Evolutionary conservation across 2,329 filamentous ascomycete species (phyloP).

Genomic region (Fusarium pseudograminearum): DNA sequence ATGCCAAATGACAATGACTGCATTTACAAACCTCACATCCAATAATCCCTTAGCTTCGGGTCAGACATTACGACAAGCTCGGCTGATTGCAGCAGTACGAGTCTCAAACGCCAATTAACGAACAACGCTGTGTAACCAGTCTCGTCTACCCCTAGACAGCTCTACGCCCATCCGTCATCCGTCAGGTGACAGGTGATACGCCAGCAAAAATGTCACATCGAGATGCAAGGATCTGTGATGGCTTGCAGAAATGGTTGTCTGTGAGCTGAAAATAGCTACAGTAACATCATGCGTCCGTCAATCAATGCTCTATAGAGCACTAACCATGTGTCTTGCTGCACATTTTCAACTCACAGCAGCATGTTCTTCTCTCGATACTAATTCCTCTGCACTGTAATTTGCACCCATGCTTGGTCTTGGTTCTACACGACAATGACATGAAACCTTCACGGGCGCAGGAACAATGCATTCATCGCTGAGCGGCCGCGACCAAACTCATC

Average conservation of each 20-base stretch:
- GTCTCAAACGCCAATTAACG: conserved; percentile 23
- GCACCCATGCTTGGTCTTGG: background rate
- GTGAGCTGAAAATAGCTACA: conserved; percentile 30
- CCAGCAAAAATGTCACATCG: conserved; percentile 12
- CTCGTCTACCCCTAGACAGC: conserved; percentile 3
- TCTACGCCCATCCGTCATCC: conserved; percentile 19
- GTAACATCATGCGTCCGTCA: conserved; percentile 17
- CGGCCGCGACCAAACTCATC: background rate
- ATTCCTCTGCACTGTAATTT: background rate
- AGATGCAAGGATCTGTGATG: conserved; percentile 28
- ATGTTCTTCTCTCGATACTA: background rate
- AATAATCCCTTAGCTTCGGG: background rate
- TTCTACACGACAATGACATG: background rate
- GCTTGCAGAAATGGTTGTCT: conserved; percentile 31
- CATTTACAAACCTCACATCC: conserved; percentile 5
- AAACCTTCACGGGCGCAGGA: background rate
- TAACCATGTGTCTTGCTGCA: background rate
- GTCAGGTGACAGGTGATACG: conserved; percentile 32
- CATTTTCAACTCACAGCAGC: background rate
- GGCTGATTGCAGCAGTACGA: conserved; percentile 28
- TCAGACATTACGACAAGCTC: conserved; percentile 3
- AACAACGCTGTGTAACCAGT: conserved; percentile 18
- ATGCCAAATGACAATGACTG: conserved; percentile 10
- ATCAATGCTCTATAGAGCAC: background rate
- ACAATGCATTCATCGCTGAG: background rate